Conservation (phyloP, 805 yeast species). For the Candida boidinii region DNA sequence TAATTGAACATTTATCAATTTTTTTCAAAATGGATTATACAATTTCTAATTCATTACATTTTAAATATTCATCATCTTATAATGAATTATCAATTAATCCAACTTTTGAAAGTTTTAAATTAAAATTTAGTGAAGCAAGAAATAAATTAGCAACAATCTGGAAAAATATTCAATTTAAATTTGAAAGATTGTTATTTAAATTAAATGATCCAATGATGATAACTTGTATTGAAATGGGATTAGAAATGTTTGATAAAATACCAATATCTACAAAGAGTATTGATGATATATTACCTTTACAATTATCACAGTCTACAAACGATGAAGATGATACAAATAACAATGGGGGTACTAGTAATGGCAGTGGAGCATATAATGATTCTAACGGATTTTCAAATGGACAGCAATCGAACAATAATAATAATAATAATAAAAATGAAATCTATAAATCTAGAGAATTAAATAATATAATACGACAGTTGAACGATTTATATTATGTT, state of each 20-base stretch:
- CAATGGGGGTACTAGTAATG: not conserved
- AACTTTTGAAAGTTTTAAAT: conserved; percentile 52
- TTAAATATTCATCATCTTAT: conserved; percentile 60
- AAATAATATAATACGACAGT: conserved; percentile 34
- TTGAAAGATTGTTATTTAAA: conserved; percentile 31
- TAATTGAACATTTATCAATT: conserved; percentile 60
- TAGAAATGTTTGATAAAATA: conserved; percentile 54
- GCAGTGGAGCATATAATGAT: not conserved
- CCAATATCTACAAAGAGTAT: conserved; percentile 36
- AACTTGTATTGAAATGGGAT: conserved; percentile 42
- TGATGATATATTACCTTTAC: conserved; percentile 24
- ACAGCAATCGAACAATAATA: conserved; percentile 29
- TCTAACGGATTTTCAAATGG: not conserved
- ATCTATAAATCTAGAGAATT: conserved; percentile 29
- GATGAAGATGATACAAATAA: conserved; percentile 1
- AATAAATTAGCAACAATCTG: conserved; percentile 56
- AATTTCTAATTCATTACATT: conserved; percentile 64
- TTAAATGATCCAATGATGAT: conserved; percentile 34
- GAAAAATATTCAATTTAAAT: conserved; percentile 48
- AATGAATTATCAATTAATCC: conserved; percentile 61
- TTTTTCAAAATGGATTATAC: conserved; percentile 65
- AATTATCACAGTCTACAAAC: conserved; percentile 14
- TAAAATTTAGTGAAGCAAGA: conserved; percentile 54
- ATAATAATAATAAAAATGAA: conserved; percentile 32
- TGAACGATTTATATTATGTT: conserved; percentile 53